Base-by-base conservation (phyloP, 495 filamentous ascomycete genomes). In the Tuber brumale region DNA sequence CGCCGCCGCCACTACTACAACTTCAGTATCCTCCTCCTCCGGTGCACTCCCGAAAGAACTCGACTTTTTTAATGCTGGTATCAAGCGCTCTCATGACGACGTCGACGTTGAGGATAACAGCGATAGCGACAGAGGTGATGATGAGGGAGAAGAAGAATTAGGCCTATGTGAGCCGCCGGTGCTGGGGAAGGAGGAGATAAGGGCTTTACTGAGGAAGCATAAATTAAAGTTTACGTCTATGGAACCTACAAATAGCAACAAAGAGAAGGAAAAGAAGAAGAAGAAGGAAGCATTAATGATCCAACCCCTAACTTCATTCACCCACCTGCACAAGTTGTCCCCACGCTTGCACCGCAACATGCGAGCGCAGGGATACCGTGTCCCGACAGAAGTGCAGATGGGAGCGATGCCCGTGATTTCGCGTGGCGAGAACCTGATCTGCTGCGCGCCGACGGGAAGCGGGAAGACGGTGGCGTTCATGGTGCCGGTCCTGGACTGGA, bases 401-500 rank as follows among this genome's bases (percentile, higher is more conserved):
- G 94, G 89, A 23, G 90, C 89, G 76, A 84, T 98, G 75, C 96
- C 95, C 45, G 83, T 97, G 48, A 84, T 97, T 75, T 6, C 75
- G 75, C 35, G 73, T 78, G 27, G 35, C 71, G 6, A 31, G 73
- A 73, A 98, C 87, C 88, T 99, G 44, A 81, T 99, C 46, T 91
- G 91, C 5, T 90, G 97, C 46, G 95, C 95, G 21, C 96, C 96
- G 4, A 99, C 95, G 5, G 95, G 95, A 31, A 97, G 94, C 82
- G 95, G 95, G n/a, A 99, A 99, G 86, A 98, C 95, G 0, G 84
- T 98, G 74, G 92, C 93, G 5, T 99, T 97, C 81, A 84, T 98
- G 82, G 91, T 99, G 41, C 93, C 94, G 0, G 87, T 93, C 27
- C 87, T 98, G 71, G 91, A 97, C 82, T 86, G 88, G 70, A 89